Conservation (phyloP, 163 green algal species). For the Trebouxiophyceae sp. region DNA sequence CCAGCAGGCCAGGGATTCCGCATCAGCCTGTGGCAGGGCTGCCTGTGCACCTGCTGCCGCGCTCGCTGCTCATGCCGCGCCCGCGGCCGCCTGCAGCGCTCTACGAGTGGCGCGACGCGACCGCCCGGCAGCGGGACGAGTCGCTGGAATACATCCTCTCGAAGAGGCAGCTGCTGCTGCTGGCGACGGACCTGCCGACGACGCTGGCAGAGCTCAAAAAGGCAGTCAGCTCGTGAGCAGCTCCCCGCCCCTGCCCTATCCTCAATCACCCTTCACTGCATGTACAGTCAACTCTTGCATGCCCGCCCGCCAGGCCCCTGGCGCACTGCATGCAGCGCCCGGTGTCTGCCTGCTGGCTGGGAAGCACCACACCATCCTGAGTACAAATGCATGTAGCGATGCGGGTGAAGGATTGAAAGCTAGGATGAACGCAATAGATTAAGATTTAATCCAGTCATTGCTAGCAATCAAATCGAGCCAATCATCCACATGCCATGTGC, state of each 20-base stretch:
- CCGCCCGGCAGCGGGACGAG: not conserved
- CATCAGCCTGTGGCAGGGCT: too few species aligned
- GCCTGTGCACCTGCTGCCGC: too few species aligned
- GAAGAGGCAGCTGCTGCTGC: not conserved
- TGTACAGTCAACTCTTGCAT: not conserved
- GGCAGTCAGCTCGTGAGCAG: not conserved
- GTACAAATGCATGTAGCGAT: not conserved
- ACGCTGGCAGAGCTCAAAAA: not conserved
- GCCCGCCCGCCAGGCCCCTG: not conserved
- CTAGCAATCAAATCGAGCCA: too few species aligned
- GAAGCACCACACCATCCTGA: not conserved
- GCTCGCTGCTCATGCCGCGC: too few species aligned
- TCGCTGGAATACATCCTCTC: not conserved
- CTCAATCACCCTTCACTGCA: not conserved
- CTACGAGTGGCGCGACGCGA: not conserved
- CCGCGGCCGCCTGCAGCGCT: too few species aligned
- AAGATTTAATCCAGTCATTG: too few species aligned
- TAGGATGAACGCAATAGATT: too few species aligned
- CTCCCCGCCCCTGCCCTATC: too few species aligned
- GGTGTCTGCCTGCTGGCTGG: not conserved
- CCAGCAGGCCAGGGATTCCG: too few species aligned
- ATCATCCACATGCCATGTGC: too few species aligned
- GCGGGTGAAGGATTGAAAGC: not conserved
- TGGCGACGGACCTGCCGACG: not conserved
- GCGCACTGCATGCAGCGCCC: not conserved